Evolutionary conservation across 495 filamentous ascomycete genomes (phyloP).

Genomic region (Echria macrotheca): DNA sequence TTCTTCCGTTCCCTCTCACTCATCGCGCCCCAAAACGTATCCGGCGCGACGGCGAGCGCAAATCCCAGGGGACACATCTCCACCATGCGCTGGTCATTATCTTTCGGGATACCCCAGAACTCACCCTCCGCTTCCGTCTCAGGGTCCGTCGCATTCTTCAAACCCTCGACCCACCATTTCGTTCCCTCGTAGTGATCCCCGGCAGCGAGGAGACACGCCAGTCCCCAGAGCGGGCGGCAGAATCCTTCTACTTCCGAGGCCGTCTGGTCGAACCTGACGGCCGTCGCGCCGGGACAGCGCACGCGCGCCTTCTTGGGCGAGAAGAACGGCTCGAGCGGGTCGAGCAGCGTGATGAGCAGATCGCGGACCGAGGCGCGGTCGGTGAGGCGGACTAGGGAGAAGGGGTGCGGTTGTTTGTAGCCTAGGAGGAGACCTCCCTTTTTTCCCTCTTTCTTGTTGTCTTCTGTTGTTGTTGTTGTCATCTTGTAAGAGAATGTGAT

Average conservation of each 20-base stretch:
- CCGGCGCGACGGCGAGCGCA: constrained; percentile 57
- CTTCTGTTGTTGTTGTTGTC: background rate
- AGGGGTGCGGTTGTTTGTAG: constrained; percentile 44
- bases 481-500: background rate
- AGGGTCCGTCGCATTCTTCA: constrained; percentile 63
- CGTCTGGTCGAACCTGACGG: constrained; percentile 66
- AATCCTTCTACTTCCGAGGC: constrained; percentile 74
- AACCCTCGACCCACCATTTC: constrained; percentile 59
- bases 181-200: constrained; percentile 57
- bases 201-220: constrained; percentile 63
- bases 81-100: constrained; percentile 78
- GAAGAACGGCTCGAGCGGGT: constrained; percentile 60
- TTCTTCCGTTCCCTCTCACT: constrained; percentile 52
- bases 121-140: constrained; percentile 55
- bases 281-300: constrained; percentile 57
- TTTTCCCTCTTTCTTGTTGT: background rate
- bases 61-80: constrained; percentile 72
- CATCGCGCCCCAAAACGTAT: constrained; percentile 64
- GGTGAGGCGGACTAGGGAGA: constrained; percentile 41
- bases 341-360: constrained; percentile 54
- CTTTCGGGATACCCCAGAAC: constrained; percentile 68
- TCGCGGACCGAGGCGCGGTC: constrained; percentile 51
- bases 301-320: constrained; percentile 53
- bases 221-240: constrained; percentile 68
- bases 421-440: constrained; percentile 43